Evolutionary conservation across 176 grass and related monocot species (phyloP).

Genomic region (Microstegium vimineum): DNA sequence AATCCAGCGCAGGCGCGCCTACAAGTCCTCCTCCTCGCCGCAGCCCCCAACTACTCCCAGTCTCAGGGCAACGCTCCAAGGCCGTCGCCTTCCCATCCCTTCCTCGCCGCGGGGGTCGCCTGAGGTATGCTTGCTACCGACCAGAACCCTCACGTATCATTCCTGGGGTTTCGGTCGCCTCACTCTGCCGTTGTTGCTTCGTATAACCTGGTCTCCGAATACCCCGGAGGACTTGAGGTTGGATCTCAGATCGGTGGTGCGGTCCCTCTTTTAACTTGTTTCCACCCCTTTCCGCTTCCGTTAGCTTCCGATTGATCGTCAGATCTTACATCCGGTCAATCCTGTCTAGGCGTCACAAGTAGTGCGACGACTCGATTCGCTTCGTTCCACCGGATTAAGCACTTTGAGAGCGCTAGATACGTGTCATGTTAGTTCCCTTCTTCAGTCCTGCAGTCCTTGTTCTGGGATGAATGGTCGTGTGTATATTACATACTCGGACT

Average conservation of each 20-base stretch:
- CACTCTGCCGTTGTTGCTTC: background rate
- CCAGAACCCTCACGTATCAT: background rate
- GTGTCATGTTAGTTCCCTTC: background rate
- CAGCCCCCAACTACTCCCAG: background rate
- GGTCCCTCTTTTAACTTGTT: background rate
- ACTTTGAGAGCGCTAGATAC: background rate
- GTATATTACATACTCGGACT: background rate
- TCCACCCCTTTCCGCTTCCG: background rate
- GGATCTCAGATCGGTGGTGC: background rate
- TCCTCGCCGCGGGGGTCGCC: slow-evolving; percentile 26
- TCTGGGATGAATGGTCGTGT: background rate
- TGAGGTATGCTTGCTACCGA: background rate
- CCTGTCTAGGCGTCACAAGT: background rate
- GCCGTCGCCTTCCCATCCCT: background rate
- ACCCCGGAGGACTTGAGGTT: background rate
- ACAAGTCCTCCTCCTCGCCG: background rate
- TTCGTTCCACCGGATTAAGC: background rate
- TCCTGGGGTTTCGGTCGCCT: background rate
- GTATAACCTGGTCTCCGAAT: background rate
- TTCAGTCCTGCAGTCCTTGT: background rate
- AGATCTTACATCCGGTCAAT: background rate
- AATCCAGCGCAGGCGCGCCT: background rate
- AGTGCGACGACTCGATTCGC: background rate
- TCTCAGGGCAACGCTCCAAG: background rate
- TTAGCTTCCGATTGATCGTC: background rate